phyloP scores from a whole-genome alignment of 83 land plant species.

The Diphasiastrum complanatum region DNA sequence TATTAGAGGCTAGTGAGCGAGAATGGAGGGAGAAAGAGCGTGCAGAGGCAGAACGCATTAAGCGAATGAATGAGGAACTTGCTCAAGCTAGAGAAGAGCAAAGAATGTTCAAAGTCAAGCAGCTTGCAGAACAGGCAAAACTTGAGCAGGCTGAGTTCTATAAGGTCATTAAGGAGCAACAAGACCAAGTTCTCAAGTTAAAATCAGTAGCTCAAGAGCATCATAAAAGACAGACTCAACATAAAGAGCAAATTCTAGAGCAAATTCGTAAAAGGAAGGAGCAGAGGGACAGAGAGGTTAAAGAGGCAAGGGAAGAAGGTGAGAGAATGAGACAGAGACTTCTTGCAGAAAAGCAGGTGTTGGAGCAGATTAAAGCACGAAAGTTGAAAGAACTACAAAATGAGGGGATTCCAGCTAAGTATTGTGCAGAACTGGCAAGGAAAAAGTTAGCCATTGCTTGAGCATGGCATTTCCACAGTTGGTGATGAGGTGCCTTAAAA shows the following conservation, averaged over 20 bases:
- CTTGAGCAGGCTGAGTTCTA: conserved; percentile 26
- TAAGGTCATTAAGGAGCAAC: conserved; percentile 24
- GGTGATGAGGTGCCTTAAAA: too few species aligned
- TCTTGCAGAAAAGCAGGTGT: conserved; percentile 27
- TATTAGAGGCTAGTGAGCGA: conserved; percentile 34
- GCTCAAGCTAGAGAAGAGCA: conserved; percentile 35
- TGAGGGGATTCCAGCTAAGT: conserved; percentile 34
- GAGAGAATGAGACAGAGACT: conserved; percentile 22
- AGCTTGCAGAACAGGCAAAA: conserved; percentile 34
- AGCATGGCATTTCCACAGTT: too few species aligned
- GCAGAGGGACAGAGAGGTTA: conserved; percentile 7
- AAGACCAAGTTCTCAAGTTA: conserved; percentile 16
- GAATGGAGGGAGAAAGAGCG: conserved; percentile 40
- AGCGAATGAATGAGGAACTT: conserved; percentile 31
- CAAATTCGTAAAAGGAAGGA: conserved; percentile 30
- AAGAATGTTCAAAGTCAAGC: conserved; percentile 32
- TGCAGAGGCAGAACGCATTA: conserved; percentile 35
- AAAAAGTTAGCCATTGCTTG: too few species aligned
- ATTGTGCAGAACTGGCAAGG: conserved; percentile 30
- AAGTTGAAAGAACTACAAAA: conserved; percentile 31
- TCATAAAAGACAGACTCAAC: conserved; percentile 15
- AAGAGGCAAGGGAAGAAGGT: conserved; percentile 29
- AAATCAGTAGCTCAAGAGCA: conserved; percentile 17
- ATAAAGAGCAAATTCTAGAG: conserved; percentile 19
- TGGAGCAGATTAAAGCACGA: conserved; percentile 28